These are phyloP conservation scores for Sequoiadendron giganteum DNA, from an alignment of 75 land plant species.

Conservation along the genomic window DNA sequence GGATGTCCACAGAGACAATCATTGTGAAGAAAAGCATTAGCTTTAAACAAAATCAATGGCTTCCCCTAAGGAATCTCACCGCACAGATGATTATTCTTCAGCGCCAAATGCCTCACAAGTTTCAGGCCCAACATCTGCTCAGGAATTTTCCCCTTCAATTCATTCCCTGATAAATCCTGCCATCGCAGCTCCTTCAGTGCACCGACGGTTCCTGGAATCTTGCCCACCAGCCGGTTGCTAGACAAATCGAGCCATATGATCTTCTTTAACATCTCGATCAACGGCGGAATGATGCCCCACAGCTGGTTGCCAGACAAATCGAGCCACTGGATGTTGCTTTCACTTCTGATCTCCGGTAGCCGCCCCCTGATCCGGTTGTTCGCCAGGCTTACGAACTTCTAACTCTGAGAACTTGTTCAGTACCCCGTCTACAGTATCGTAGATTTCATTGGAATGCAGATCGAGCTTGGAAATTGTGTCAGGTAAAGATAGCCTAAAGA, in stretches of 20 bases:
- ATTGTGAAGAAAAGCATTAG: slow-evolving; percentile 65
- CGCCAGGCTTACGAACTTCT: slow-evolving; percentile 40
- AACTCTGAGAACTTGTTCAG: slow-evolving; percentile 32
- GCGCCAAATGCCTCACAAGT: slow-evolving; percentile 34
- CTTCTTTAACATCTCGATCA: slow-evolving; percentile 38
- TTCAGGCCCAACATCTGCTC: slow-evolving; percentile 32
- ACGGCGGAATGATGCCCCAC: slow-evolving; percentile 62
- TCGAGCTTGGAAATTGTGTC: slow-evolving; percentile 36
- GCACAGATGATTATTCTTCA: slow-evolving; percentile 62
- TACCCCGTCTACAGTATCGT: slow-evolving; percentile 31
- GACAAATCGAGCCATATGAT: slow-evolving; percentile 52
- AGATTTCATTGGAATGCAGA: slow-evolving; percentile 44
- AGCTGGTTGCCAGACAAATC: slow-evolving; percentile 53
- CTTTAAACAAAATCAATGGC: slow-evolving; percentile 41
- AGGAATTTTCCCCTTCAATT: slow-evolving; percentile 62
- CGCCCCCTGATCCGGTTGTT: slow-evolving; percentile 37
- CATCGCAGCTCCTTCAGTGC: slow-evolving; percentile 37
- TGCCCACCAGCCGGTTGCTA: slow-evolving; percentile 45
- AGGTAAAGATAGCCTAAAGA: slow-evolving; percentile 28
- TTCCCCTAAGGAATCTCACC: slow-evolving; percentile 72
- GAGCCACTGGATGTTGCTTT: slow-evolving; percentile 28
- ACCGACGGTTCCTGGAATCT: slow-evolving; percentile 55
- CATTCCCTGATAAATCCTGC: slow-evolving; percentile 65
- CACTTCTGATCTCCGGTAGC: slow-evolving; percentile 38
- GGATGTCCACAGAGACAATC: slow-evolving; percentile 73